Base-by-base conservation (phyloP, 2,329 filamentous ascomycete species). In the Claviceps africana region DNA sequence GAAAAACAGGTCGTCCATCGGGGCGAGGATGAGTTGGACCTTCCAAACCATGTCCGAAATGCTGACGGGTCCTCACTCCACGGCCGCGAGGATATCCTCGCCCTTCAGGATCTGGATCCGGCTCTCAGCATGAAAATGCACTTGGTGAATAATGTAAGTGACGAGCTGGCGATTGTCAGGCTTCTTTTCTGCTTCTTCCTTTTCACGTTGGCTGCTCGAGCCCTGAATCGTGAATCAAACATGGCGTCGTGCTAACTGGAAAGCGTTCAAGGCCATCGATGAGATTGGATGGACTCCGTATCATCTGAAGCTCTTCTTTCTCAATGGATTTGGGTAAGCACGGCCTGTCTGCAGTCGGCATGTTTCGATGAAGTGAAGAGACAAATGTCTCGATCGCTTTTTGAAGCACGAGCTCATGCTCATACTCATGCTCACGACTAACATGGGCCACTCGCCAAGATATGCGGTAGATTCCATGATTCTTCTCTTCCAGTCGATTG, bases 111-210 rank as follows among this genome's bases (percentile, higher is more conserved):
- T 59, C 66, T 78, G 30, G 81, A 85, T 60, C 77, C 79, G 4
- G 79, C 76, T 1, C 66, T 85, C 45, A 78, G 78, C 58, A 75
- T 75, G 42, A 85, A 86, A 64, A 86, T 85, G 80, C 75, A 81
- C 58, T 69, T 86, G 30, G 75, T 86, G 54, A 86, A 86, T 61
- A 76, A 86, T 64, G 79, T 79, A 59, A 66, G 75, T 58, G 51
- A 47, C 58, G n/a, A 15, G 47, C 31, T 7, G 22, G n/a, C 17
- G 25, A 17, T 50, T 4, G 11, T 25, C n/a, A n/a, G n/a, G n/a
- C n/a, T n/a, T n/a, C n/a, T n/a, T n/a, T n/a, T n/a, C n/a, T n/a
- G n/a, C n/a, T n/a, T n/a, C n/a, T n/a, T n/a, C 17, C 15, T 37
- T 9, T 37, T 17, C 17, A 21, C 35, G 15, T 30, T 47, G 3